phyloP scores from a whole-genome alignment of 2,329 filamentous ascomycete species.

The Byssoonygena ceratinophila region DNA sequence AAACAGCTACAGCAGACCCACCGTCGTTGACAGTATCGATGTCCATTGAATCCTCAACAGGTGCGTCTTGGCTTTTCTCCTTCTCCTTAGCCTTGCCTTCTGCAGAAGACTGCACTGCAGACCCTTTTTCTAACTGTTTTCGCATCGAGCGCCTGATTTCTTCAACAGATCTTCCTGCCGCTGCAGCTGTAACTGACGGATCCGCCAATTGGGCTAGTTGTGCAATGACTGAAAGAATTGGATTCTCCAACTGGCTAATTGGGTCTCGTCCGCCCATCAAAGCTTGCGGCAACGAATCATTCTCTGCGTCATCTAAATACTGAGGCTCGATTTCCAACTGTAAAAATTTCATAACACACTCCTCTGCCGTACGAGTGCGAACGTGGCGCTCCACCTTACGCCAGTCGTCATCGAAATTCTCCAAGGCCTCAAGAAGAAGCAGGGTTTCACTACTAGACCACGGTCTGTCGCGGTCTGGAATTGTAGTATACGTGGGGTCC shows the following conservation, averaged over 20 bases:
- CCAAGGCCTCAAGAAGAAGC: slow-evolving; percentile 79
- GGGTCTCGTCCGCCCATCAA: slow-evolving; percentile 72
- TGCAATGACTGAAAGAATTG: slow-evolving; percentile 88
- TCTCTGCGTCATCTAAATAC: slow-evolving; percentile 64
- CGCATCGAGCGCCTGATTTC: slow-evolving; percentile 73
- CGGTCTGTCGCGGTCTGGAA: slow-evolving; percentile 72
- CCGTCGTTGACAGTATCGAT: slow-evolving; percentile 37
- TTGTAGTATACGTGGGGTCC: slow-evolving; percentile 67
- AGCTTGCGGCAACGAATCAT: slow-evolving; percentile 45
- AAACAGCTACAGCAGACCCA: slow-evolving; percentile 26
- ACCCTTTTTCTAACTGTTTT: slow-evolving; percentile 60
- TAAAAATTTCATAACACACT: slow-evolving; percentile 93
- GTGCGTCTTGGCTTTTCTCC: slow-evolving; percentile 36
- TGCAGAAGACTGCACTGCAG: slow-evolving; percentile 49
- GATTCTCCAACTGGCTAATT: slow-evolving; percentile 87
- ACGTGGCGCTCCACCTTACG: slow-evolving; percentile 85
- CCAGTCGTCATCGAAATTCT: slow-evolving; percentile 95
- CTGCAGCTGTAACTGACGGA: slow-evolving; percentile 78
- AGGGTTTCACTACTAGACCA: slow-evolving; percentile 88
- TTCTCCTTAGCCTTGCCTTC: slow-evolving; percentile 42
- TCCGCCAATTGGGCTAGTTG: slow-evolving; percentile 89
- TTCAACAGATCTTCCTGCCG: slow-evolving; percentile 75
- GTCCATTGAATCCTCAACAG: slow-evolving; percentile 51
- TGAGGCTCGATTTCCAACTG: slow-evolving; percentile 97
- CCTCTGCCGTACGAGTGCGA: slow-evolving; percentile 79